Evolutionary conservation across 805 yeast genomes (phyloP), one percentile per base, ranked within the genome.

Genomic region (Komagataella kurtzmanii): DNA sequence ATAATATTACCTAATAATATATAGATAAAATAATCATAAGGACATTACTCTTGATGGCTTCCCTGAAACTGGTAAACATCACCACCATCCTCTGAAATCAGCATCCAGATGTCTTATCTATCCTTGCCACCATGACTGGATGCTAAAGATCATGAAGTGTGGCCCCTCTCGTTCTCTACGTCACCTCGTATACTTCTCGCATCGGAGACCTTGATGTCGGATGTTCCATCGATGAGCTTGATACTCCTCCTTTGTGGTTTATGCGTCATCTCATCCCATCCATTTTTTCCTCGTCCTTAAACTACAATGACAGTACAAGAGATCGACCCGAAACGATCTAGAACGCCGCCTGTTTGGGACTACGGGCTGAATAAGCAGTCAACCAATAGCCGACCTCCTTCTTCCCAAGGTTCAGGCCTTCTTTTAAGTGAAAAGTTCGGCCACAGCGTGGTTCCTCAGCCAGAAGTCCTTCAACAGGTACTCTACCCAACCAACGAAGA

Each of bases 391-490:
- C 24, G 44, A 14, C 47, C 43, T 18, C 55, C 63, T 2, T 60
- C 63, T 53, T 65, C 68, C 7, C 40, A 30, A 14, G 61, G 46
- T 44, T 21, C 53, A 23, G 51, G 69, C 52, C 52, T 53, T 17
- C 57, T 52, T 55, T 49, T 59, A 3, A 58, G 53, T 51, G 62
- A 60, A 56, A 50, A 19, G 54, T 21, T 24, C 49, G 12, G 30
- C 51, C 8, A 50, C 14, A 40, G 54, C 48, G 23, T 49, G 50
- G 46, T 72, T 19, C 69, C 73, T 3, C 73, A 68, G 54, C 77
- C 78, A 0, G 75, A 72, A 53, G 69, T 72, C 7, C 61, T 72
- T 6, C 77, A 73, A 52, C 65, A 66, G 49, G 63, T 63, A 48
- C 53, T 73, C 30, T 67, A 61, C 49, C 76, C 77, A 3, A 59